These are phyloP conservation scores for Gynandropsis gynandra DNA, from an alignment of 345 rosid species.

Conservation along the genomic window DNA sequence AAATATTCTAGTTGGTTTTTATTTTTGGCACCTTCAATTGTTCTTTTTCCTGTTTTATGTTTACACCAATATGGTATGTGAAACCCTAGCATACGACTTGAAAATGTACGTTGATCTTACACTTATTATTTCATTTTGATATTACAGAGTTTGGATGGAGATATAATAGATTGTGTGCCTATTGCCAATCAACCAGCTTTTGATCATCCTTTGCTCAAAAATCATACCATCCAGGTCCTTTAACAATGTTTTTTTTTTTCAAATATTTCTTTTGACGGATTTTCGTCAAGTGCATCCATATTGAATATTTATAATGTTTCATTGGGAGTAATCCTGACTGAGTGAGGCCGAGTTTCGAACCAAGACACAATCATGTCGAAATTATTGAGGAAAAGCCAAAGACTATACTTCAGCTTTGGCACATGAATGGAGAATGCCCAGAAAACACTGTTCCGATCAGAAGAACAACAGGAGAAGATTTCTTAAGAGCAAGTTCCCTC, in stretches of 20 bases:
- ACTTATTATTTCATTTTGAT: not conserved
- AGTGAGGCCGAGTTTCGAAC: slow-evolving; percentile 40
- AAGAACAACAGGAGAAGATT: slow-evolving; percentile 60
- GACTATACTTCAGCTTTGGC: slow-evolving; percentile 45
- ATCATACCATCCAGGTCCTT: slow-evolving; percentile 46
- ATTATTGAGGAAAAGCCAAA: not conserved
- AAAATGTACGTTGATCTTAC: not conserved
- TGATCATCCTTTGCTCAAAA: slow-evolving; percentile 47
- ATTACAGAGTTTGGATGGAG: slow-evolving; percentile 40
- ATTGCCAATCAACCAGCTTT: slow-evolving; percentile 47
- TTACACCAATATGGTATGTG: not conserved
- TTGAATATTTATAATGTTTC: too few relatives aligned
- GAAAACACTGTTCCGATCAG: slow-evolving; percentile 69
- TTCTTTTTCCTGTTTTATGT: too few relatives aligned
- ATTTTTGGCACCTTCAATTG: too few relatives aligned
- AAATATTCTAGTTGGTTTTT: too few relatives aligned
- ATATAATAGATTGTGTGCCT: slow-evolving; percentile 39
- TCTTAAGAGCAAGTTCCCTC: slow-evolving; percentile 52
- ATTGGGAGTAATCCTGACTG: not conserved
- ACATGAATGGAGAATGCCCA: slow-evolving; percentile 57
- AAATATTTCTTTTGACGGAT: too few relatives aligned
- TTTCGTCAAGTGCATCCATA: too few relatives aligned
- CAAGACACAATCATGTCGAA: slow-evolving; percentile 25
- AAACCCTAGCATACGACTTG: not conserved
- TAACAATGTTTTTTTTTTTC: too few relatives aligned